Conservation (phyloP, 148 eudicot genomes). For the Limonium bicolor region DNA sequence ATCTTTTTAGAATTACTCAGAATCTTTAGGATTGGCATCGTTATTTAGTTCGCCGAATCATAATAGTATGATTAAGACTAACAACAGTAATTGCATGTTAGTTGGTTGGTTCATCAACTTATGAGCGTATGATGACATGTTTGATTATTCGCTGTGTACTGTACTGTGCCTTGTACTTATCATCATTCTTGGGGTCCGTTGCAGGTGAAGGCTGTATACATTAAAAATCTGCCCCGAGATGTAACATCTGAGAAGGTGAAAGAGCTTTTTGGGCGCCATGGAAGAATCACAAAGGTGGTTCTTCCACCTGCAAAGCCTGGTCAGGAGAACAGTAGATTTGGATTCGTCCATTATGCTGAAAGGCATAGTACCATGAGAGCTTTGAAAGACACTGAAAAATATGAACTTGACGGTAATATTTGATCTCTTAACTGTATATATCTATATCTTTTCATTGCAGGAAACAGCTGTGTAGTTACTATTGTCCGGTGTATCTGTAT, state of each 20-base stretch:
- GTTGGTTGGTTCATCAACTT: too few species aligned
- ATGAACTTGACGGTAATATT: constrained; percentile 67
- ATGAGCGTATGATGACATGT: too few species aligned
- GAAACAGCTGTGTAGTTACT: too few species aligned
- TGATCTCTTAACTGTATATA: neutral
- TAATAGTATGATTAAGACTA: too few species aligned
- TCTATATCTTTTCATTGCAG: too few species aligned
- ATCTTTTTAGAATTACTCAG: too few species aligned
- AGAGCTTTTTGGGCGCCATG: constrained; percentile 70
- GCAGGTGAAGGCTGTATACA: constrained; percentile 88
- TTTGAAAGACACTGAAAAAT: constrained; percentile 63
- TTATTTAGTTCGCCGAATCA: too few species aligned
- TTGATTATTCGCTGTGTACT: too few species aligned
- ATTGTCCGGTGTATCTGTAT: too few species aligned
- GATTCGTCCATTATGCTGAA: constrained; percentile 84
- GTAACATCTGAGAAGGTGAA: constrained; percentile 58
- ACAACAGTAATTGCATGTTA: too few species aligned
- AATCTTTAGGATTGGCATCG: too few species aligned
- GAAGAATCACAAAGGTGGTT: constrained; percentile 65
- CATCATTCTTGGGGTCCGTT: neutral
- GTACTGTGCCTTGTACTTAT: neutral
- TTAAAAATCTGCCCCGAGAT: constrained; percentile 75
- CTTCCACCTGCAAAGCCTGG: constrained; percentile 92
- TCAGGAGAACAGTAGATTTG: constrained; percentile 86
- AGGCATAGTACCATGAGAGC: constrained; percentile 79